These are phyloP conservation scores for Pleodorina starrii DNA, from an alignment of 139 green algal species.

Conservation along the genomic window DNA sequence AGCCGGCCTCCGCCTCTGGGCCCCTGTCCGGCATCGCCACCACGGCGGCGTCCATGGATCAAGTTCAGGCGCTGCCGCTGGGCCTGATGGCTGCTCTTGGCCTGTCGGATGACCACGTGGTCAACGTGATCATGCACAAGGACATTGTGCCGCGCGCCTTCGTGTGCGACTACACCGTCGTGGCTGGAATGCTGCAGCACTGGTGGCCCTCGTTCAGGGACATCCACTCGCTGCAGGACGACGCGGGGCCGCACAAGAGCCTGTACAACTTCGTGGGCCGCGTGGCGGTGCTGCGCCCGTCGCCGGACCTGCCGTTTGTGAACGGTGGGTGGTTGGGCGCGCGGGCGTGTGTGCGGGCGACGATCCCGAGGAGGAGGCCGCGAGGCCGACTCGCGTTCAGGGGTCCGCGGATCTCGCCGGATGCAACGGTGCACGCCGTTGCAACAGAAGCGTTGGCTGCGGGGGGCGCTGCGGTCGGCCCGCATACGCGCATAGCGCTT, in stretches of 20 bases:
- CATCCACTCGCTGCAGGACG: constrained; percentile 77
- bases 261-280: constrained; percentile 94
- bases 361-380: too few species aligned
- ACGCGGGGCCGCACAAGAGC: constrained; percentile 50
- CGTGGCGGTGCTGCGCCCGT: constrained; percentile 91
- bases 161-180: constrained; percentile 95
- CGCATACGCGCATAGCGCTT: too few species aligned
- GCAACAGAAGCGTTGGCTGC: too few species aligned
- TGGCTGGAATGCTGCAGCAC: constrained; percentile 73
- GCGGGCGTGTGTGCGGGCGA: too few species aligned
- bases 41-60: constrained; percentile 26
- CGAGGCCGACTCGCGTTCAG: too few species aligned
- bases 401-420: too few species aligned
- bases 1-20: neutral
- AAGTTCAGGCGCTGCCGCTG: neutral
- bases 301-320: constrained; percentile 58
- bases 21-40: neutral
- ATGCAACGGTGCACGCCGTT: too few species aligned
- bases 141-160: constrained; percentile 99
- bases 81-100: constrained; percentile 58
- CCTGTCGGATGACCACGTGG: constrained; percentile 69
- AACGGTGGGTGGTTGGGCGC: constrained; percentile 45
- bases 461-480: too few species aligned
- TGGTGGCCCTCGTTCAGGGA: constrained; percentile 69
- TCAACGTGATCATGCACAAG: constrained; percentile 93